Base-by-base conservation (phyloP, 1,284 basidiomycete genomes). In the Tranzscheliella williamsii region DNA sequence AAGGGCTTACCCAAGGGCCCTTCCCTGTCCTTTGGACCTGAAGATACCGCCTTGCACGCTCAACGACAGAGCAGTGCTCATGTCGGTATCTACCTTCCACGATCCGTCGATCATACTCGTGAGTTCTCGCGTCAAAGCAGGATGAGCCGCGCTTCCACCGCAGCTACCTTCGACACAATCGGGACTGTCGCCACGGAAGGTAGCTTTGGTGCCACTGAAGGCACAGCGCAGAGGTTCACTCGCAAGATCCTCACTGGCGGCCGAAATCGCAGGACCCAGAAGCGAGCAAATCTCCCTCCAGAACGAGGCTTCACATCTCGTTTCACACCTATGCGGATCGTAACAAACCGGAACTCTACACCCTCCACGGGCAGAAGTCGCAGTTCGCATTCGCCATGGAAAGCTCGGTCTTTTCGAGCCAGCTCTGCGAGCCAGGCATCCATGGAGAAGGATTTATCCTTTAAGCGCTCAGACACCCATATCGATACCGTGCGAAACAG, bases 131-230 rank as follows among this genome's bases (percentile, higher is more conserved):
- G 67, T 24, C 60, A 67, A 30, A 68, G 61, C 24, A 40, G 70
- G 7, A 44, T 69, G 35, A 70, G 67, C 33, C 49, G 61, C 20
- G 60, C 54, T 3, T 60, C 55, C 6, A 70, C 70, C 1, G 48
- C 50, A 4, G 65, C 61, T 34, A 72, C 67, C 6, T 51, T 70
- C 34, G 60, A 67, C 40, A 70, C 67, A 3, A 35, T 63, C 21
- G 65, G 65, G 21, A 72, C 63, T 17, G 21, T 62, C 13, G 63
- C 48, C 31, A 70, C 63, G 2, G 70, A 68, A 13, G 68, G 62
- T 23, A 57, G 48, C 41, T 72, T 72, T 23, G 67, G 70, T 26
- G 65, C 55, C 4, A 49, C 37, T 3, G 61, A 53, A 4, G 65
- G 61, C 18, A 21, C 50, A 3, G 22, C 49, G 5, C 52, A 50